A percentile compares a stretch with the other conserved stretches of the same genome.
These are phyloP conservation scores for Plasmodium vinckei DNA, from an alignment of 169 alveolate genomes.

Conservation along the genomic window DNA sequence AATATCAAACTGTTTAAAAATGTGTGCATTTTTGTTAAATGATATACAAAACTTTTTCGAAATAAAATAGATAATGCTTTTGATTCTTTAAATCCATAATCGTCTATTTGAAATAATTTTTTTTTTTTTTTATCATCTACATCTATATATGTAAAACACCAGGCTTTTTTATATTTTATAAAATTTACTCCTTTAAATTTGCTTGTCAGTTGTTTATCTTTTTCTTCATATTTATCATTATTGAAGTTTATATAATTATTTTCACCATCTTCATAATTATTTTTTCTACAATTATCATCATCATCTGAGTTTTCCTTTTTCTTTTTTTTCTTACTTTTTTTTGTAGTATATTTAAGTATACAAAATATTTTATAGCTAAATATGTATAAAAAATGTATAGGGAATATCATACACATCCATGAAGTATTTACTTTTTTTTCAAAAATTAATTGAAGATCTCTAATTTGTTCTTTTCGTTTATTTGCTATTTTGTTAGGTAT, in stretches of 20 bases:
- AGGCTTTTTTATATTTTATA: constrained; percentile 81
- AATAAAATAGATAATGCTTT: constrained; percentile 77
- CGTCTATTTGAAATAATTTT: constrained; percentile 77
- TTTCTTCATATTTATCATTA: not conserved
- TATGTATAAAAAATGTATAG: too few relatives aligned
- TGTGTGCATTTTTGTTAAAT: constrained; percentile 49
- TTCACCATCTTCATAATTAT: too few relatives aligned
- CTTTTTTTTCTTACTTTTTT: constrained; percentile 5
- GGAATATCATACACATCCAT: constrained; percentile 10
- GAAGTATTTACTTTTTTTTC: not conserved
- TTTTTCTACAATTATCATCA: not conserved
- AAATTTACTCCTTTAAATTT: constrained; percentile 74
- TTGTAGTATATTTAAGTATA: too few relatives aligned
- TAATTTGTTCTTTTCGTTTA: not conserved
- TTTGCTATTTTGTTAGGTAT: not conserved
- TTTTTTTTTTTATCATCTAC: constrained; percentile 80
- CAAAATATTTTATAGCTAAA: too few relatives aligned
- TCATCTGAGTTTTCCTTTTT: constrained; percentile 9
- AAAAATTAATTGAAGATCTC: not conserved
- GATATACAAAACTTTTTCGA: constrained; percentile 47
- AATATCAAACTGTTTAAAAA: constrained; percentile 41
- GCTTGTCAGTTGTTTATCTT: constrained; percentile 31
- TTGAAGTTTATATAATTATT: too few relatives aligned
- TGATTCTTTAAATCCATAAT: constrained; percentile 81
- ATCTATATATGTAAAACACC: constrained; percentile 80